Evolutionary conservation across 495 filamentous ascomycete genomes (phyloP), one percentile per base, ranked within the genome.

Genomic region (Barbatosphaeria neglecta): DNA sequence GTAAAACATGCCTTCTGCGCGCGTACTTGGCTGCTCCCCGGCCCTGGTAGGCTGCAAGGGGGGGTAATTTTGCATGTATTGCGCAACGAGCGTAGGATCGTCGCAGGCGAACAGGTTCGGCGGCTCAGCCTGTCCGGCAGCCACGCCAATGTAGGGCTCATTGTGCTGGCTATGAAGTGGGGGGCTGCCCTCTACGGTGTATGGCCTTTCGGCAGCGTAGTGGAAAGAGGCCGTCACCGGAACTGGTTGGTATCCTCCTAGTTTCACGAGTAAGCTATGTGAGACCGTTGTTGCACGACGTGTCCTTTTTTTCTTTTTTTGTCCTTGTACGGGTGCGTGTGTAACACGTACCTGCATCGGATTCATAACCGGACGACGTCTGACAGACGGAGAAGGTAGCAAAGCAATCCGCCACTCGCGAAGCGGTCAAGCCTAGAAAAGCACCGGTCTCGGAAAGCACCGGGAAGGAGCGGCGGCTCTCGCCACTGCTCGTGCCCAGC

Each of bases 1-100:
- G 46, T 73, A 73, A 22, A 69, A 52, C 69, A 73, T 72, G 24
- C 58, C 65, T 49, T 73, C 68, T 41, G 59, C 53, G 39, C 54
- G 56, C 23, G 60, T 56, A 39, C 57, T 44, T 33, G 68, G 62
- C 47, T 69, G 68, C 19, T 62, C 43, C n/a, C 54, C 51, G 51
- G 59, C 57, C 25, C 56, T 57, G 5, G 45, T 61, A 37, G 67
- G 63, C 47, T 67, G 69, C 23, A 73, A 42, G 31, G 61, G 59
- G 22, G 63, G 62, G 37, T 69, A 71, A 48, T 47, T 59, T 16
- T 62, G n/a, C 40, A 73, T 55, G 49, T 61, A 60, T 37, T 60
- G 58, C 22, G 59, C 55, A 47, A 62, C 47, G 43, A 64, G 40
- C 18, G 59, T 47, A 6, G 54, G 47, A 24, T 55, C 54, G 45